Conservation (phyloP, 1,284 basidiomycete genomes). For the Termitomyces sp. region DNA sequence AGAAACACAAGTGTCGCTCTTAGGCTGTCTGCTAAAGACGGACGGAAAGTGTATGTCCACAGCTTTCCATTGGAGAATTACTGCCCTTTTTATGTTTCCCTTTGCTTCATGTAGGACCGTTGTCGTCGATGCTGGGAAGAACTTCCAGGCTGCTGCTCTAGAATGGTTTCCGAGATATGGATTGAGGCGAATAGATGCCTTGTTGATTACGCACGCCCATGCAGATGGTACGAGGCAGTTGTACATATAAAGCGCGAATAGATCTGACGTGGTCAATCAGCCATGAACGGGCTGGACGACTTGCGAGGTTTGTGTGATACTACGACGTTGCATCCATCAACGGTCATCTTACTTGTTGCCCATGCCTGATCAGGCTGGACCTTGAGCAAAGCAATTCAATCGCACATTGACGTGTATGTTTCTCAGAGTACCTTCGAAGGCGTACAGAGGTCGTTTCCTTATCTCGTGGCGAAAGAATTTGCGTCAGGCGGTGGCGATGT, state of each 20-base stretch:
- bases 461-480: conserved; percentile 68
- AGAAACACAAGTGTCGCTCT: conserved; percentile 71
- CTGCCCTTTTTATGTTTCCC: background rate
- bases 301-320: conserved; percentile 50
- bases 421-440: conserved; percentile 60
- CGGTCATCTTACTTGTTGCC: conserved; percentile 3
- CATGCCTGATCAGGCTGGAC: conserved; percentile 61
- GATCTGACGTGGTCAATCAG: conserved; percentile 31
- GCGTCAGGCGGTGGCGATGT: conserved; percentile 79
- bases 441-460: conserved; percentile 69
- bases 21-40: conserved; percentile 46
- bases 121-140: conserved; percentile 79
- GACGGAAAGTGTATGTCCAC: conserved; percentile 45
- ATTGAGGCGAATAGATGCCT: conserved; percentile 69
- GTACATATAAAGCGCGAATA: background rate
- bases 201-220: conserved; percentile 76
- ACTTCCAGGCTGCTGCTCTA: conserved; percentile 68
- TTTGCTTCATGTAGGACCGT: conserved; percentile 46
- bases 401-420: conserved; percentile 68
- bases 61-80: background rate
- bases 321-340: background rate
- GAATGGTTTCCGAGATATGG: conserved; percentile 79
- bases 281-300: conserved; percentile 82
- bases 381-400: conserved; percentile 57
- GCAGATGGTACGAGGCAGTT: conserved; percentile 55